phyloP scores from a whole-genome alignment of 2,329 filamentous ascomycete species.

The Arthrobotrys megalospora region DNA sequence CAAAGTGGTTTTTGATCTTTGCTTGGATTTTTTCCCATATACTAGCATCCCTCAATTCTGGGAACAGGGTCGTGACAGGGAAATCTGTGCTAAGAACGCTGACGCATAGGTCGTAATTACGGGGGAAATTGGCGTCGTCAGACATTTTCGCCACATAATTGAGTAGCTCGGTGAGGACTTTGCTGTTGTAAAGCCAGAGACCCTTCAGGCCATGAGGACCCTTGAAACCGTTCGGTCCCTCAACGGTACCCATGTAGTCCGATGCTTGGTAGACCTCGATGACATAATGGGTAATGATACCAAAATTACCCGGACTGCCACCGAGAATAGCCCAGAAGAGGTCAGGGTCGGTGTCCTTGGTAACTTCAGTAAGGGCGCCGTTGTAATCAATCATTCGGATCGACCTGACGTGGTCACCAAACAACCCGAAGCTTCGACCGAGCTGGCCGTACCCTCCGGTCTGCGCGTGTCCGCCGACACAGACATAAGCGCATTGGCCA shows the following conservation, averaged over 20 bases:
- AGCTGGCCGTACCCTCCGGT: slow-evolving; percentile 71
- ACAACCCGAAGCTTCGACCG: slow-evolving; percentile 68
- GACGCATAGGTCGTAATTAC: slow-evolving; percentile 70
- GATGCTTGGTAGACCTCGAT: slow-evolving; percentile 67
- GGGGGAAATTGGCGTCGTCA: slow-evolving; percentile 68
- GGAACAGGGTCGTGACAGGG: slow-evolving; percentile 66
- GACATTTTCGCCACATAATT: slow-evolving; percentile 69
- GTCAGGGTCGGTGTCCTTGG: slow-evolving; percentile 63
- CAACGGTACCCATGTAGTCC: slow-evolving; percentile 68
- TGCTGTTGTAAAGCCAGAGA: slow-evolving; percentile 68
- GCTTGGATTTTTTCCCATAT: slow-evolving; percentile 63
- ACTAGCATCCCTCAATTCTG: slow-evolving; percentile 64
- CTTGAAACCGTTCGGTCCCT: slow-evolving; percentile 69
- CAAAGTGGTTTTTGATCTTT: slow-evolving; percentile 66
- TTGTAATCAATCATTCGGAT: slow-evolving; percentile 65
- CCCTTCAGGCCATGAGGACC: slow-evolving; percentile 68
- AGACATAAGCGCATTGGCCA: slow-evolving; percentile 23
- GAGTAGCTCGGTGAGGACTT: slow-evolving; percentile 67
- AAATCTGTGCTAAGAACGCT: slow-evolving; percentile 69
- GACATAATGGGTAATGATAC: slow-evolving; percentile 66
- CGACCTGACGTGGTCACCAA: slow-evolving; percentile 65
- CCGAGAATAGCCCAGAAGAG: slow-evolving; percentile 66
- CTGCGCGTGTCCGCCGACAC: slow-evolving; percentile 70
- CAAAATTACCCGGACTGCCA: slow-evolving; percentile 67
- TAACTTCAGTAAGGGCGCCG: slow-evolving; percentile 64